Evolutionary conservation across 306 rosid genomes (phyloP).

Genomic region (Cucurbita argyrosperma): DNA sequence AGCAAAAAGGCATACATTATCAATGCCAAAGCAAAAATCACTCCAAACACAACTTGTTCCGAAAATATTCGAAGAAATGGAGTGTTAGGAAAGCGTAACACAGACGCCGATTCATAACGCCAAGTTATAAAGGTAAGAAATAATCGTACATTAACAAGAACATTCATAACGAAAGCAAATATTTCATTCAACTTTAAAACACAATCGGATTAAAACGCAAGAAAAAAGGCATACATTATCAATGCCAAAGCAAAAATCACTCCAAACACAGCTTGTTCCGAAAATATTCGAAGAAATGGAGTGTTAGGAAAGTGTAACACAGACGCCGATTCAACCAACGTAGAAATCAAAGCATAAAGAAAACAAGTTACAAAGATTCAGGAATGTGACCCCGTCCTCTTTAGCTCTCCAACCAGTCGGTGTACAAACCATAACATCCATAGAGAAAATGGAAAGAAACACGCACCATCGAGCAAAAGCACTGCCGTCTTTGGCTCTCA

Average conservation of each 20-base stretch:
- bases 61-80: background rate
- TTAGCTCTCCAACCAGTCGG: background rate
- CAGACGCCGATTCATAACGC: too few species aligned
- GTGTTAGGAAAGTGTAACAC: background rate
- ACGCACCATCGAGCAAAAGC: constrained; percentile 74
- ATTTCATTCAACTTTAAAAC: too few species aligned
- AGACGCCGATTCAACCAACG: background rate
- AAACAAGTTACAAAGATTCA: background rate
- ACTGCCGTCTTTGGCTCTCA: constrained; percentile 72
- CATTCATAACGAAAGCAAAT: too few species aligned
- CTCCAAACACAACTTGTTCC: background rate
- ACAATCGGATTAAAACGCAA: background rate
- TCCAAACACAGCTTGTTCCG: background rate
- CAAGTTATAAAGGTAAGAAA: too few species aligned
- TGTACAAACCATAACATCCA: background rate
- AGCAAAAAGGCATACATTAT: background rate
- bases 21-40: background rate
- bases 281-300: background rate
- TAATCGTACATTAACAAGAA: too few species aligned
- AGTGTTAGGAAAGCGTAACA: background rate
- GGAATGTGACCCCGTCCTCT: background rate
- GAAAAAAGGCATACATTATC: background rate
- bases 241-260: background rate
- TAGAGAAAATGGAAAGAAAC: too few species aligned
- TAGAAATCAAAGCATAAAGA: background rate